phyloP scores from a whole-genome alignment of 768 basidiomycete genomes.

The Cubamyces sp. region DNA sequence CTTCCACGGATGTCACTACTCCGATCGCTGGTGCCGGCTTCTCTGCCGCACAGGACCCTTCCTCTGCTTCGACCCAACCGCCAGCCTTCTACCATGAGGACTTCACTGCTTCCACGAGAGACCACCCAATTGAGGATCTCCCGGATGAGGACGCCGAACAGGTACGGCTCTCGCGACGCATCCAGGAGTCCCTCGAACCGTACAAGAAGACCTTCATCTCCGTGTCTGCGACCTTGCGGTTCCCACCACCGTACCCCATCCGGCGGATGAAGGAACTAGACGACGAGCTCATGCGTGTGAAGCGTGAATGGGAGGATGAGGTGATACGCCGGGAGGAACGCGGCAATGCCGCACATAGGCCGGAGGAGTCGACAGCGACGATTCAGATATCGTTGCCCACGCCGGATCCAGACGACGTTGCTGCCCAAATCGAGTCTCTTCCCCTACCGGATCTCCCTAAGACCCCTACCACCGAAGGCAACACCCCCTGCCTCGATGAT shows the following conservation, averaged over 20 bases:
- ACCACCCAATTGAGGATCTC: slow-evolving; percentile 42
- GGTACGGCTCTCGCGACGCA: slow-evolving; percentile 69
- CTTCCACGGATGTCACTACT: slow-evolving; percentile 14
- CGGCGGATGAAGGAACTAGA: slow-evolving; percentile 89
- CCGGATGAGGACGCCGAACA: slow-evolving; percentile 76
- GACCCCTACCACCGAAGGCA: slow-evolving; percentile 43
- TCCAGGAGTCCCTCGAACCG: slow-evolving; percentile 80
- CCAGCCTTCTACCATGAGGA: slow-evolving; percentile 42
- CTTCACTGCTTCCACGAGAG: slow-evolving; percentile 6
- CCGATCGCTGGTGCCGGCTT: slow-evolving; percentile 16
- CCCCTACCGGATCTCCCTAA: slow-evolving; percentile 40
- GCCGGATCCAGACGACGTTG: slow-evolving; percentile 51
- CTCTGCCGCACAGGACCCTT: slow-evolving; percentile 11
- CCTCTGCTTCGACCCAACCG: slow-evolving; percentile 9
- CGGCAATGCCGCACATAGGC: slow-evolving; percentile 44
- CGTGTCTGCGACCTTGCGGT: slow-evolving; percentile 89
- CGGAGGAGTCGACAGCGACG: slow-evolving; percentile 44
- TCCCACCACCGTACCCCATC: slow-evolving; percentile 90
- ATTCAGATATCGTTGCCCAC: slow-evolving; percentile 30
- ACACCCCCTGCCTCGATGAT: slow-evolving; percentile 35
- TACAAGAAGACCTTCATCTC: slow-evolving; percentile 90
- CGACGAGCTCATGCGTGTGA: slow-evolving; percentile 67
- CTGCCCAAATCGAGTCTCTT: slow-evolving; percentile 66
- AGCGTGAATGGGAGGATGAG: slow-evolving; percentile 87
- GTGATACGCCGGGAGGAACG: slow-evolving; percentile 77